phyloP scores from a whole-genome alignment of 495 filamentous ascomycete genomes.

The Apodospora peruviana region DNA sequence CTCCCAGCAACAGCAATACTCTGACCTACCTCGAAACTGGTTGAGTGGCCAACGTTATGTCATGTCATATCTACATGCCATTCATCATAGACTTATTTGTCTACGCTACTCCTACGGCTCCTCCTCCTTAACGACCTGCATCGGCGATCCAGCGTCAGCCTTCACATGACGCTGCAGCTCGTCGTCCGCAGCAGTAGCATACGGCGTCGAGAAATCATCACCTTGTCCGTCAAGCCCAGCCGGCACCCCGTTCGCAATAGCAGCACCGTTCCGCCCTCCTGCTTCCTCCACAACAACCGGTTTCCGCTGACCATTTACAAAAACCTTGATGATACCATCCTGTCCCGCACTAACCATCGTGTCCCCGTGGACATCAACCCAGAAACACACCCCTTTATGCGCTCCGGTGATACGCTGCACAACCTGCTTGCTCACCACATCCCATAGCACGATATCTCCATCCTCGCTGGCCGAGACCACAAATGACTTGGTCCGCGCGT shows the following conservation, averaged over 20 bases:
- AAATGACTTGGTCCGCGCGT: slow-evolving; percentile 41
- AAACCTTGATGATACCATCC: slow-evolving; percentile 38
- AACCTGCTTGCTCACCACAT: slow-evolving; percentile 76
- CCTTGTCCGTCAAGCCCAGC: slow-evolving; percentile 5
- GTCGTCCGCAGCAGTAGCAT: slow-evolving; percentile 15
- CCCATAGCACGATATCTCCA: slow-evolving; percentile 80
- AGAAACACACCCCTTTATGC: slow-evolving; percentile 78
- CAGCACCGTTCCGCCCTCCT: slow-evolving; percentile 1
- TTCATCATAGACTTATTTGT: too few species aligned
- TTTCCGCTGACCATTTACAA: slow-evolving; percentile 27
- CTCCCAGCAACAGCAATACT: too few species aligned
- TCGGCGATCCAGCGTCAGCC: slow-evolving; percentile 16
- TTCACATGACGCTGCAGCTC: slow-evolving; percentile 20
- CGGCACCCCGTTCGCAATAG: neutral
- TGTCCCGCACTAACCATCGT: slow-evolving; percentile 44
- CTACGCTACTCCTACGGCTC: neutral
- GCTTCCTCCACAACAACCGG: neutral
- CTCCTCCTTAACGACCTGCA: slow-evolving; percentile 19
- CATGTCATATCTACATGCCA: too few species aligned
- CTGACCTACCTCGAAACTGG: too few species aligned
- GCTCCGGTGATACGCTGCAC: slow-evolving; percentile 62
- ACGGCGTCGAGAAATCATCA: neutral
- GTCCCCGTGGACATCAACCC: slow-evolving; percentile 57
- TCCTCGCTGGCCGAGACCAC: slow-evolving; percentile 83
- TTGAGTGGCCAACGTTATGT: too few species aligned